A percentile compares a stretch with the other conserved stretches of the same genome.
Conservation (phyloP, 2,329 filamentous ascomycete genomes). For the Fusarium nisikadoi region DNA sequence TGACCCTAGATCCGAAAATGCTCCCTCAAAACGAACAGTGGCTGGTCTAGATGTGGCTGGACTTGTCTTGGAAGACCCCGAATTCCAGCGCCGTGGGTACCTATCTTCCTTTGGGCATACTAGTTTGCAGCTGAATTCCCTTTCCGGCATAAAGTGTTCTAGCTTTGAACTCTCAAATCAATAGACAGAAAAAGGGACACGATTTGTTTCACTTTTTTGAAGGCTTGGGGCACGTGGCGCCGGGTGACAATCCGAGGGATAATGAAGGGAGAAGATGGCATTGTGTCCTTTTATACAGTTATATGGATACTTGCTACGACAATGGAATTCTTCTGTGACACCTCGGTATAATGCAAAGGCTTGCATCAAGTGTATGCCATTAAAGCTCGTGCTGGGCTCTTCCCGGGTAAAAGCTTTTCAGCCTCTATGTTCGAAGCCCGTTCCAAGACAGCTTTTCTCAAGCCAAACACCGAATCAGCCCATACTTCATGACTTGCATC, state of each 20-base stretch:
- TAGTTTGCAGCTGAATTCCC: not conserved
- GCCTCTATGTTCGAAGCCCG: too few species aligned
- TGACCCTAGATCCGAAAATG: not conserved
- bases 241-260: not conserved
- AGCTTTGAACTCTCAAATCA: not conserved
- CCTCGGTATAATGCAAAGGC: fast-evolving
- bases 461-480: fast-evolving
- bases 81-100: not conserved
- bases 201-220: not conserved
- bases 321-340: not conserved
- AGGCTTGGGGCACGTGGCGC: not conserved
- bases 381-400: not conserved
- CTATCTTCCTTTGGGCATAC: not conserved
- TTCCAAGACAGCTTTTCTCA: too few species aligned
- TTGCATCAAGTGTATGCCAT: not conserved
- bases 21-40: not conserved
- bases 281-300: not conserved
- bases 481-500: not conserved
- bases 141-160: not conserved
- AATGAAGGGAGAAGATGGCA: not conserved
- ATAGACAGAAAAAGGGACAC: not conserved
- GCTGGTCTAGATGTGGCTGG: slow-evolving; percentile 2
- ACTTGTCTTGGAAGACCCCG: not conserved
- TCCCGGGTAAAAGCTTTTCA: not conserved
- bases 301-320: too few species aligned